Evolutionary conservation across 805 yeast species (phyloP), one percentile per base, ranked within the genome.

Genomic region (Metschnikowia amazonensis): DNA sequence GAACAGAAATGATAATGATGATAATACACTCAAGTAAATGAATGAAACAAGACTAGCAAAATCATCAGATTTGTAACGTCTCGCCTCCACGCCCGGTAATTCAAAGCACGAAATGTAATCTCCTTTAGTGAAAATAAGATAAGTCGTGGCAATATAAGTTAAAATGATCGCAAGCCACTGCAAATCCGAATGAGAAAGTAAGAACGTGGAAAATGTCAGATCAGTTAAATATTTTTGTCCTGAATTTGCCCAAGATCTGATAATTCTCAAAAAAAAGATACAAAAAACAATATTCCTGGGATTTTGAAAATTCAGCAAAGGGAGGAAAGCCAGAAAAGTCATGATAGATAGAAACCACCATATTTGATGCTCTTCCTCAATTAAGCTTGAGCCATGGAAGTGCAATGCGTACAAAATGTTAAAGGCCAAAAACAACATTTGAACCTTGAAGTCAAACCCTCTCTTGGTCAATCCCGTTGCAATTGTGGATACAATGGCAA

Each of bases 361-460:
- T 14, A 90, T 63, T 60, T 90, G 97, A 60, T 94, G 95, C 60
- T 94, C 99, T 62, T 94, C 99, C 59, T 94, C 99, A 14, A 94
- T 85, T 46, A 90, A 72, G 3, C 75, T 69, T 4, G 75, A 70
- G 23, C 96, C 90, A 49, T 95, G 88, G 9, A 90, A 96, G 66
- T 90, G 88, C 52, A 84, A 74, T 0, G 87, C 74, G 53, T 66
- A 71, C 2, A 59, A 13, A 0, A 71, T 30, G 2, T 83, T 76
- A 44, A 82, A 74, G 0, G 70, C 38, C 10, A 46, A 36, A 36
- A 49, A 55, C 29, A 36, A 43, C 16, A 37, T 17, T 6, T 35
- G 32, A 13, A 48, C n/a, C 3, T 18, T 23, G 17, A 16, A n/a
- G 23, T 21, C 32, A 8, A 8, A 6, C 10, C 21, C 14, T 5